Percentiles rank a stretch among this genome's conserved stretches.
Conservation (phyloP, 257 asterid species). For the Buddleja alternifolia region DNA sequence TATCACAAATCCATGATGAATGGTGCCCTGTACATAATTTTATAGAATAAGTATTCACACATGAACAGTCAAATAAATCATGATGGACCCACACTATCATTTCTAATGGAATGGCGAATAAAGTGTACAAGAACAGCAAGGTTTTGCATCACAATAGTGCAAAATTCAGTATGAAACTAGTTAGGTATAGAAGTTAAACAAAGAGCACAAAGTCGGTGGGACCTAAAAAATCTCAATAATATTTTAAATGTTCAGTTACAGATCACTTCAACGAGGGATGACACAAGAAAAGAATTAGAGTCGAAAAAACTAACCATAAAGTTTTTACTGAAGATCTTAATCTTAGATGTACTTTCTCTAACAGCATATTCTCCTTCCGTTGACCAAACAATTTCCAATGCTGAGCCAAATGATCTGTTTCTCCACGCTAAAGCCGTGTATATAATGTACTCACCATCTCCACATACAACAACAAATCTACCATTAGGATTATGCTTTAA, state of each 20-base stretch:
- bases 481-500: constrained; percentile 99
- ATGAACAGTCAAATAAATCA: constrained; percentile 21
- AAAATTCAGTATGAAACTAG: constrained; percentile 14
- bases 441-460: constrained; percentile 94
- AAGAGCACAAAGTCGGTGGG: neutral
- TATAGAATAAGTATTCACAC: neutral
- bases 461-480: constrained; percentile 95
- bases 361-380: constrained; percentile 97
- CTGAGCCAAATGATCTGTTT: constrained; percentile 93
- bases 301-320: constrained; percentile 59
- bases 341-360: constrained; percentile 93
- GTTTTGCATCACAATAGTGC: neutral
- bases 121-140: neutral
- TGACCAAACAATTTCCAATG: constrained; percentile 98
- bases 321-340: constrained; percentile 80
- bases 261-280: neutral
- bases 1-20: neutral
- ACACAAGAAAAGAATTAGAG: constrained; percentile 16
- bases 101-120: neutral
- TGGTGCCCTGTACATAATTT: neutral
- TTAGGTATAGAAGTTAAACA: constrained; percentile 1
- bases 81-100: neutral
- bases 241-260: neutral
- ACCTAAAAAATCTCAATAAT: neutral
- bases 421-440: constrained; percentile 99